Conservation (phyloP, 148 eudicot genomes). For the Rhododendron ovatum region DNA sequence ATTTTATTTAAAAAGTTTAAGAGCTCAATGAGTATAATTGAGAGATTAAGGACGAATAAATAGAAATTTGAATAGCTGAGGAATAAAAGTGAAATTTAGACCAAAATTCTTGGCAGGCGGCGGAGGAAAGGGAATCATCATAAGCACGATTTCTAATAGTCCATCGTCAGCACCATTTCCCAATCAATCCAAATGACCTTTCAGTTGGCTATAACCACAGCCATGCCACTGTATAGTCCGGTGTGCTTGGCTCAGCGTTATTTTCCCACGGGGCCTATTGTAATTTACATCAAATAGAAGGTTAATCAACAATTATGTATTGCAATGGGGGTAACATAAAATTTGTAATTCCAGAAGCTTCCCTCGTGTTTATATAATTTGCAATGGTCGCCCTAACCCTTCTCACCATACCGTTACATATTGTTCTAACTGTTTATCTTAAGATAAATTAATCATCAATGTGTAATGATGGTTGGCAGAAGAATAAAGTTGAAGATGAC, state of each 20-base stretch:
- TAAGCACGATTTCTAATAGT: neutral
- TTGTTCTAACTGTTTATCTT: too few relatives aligned
- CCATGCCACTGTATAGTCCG: neutral
- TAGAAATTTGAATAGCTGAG: neutral
- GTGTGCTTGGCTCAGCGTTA: neutral
- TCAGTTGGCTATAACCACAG: neutral
- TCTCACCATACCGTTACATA: neutral
- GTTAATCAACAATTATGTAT: neutral
- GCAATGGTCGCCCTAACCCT: neutral
- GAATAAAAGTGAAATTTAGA: neutral
- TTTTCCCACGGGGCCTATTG: neutral
- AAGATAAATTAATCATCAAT: neutral
- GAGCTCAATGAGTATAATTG: neutral
- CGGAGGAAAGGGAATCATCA: neutral
- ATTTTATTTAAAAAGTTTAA: too few relatives aligned
- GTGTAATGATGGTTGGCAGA: neutral
- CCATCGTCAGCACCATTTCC: neutral
- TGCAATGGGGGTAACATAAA: neutral
- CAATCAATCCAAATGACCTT: neutral
- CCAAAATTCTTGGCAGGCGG: conserved; percentile 9
- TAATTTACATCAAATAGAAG: neutral
- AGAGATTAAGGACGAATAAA: neutral
- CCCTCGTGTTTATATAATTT: neutral
- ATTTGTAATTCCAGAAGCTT: neutral
- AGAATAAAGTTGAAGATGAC: neutral